Evolutionary conservation across 495 filamentous ascomycete species (phyloP).

Genomic region (Hypoxylon intermedium): DNA sequence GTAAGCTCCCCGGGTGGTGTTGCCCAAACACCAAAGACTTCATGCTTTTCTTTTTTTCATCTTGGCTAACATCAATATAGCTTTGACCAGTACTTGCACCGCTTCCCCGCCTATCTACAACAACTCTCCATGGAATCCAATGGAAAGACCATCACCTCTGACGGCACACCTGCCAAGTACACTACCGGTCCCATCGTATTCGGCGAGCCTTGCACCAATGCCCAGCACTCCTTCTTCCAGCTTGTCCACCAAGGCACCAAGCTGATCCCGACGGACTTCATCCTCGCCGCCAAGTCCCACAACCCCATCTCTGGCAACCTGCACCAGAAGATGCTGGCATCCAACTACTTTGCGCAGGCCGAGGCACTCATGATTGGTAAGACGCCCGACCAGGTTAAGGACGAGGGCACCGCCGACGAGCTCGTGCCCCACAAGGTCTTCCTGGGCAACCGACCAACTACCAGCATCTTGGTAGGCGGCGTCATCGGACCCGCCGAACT

Average conservation of each 20-base stretch:
- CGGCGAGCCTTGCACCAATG: conserved; percentile 97
- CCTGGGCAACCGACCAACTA: conserved; percentile 96
- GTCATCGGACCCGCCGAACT: conserved; percentile 94
- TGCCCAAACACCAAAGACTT: no score
- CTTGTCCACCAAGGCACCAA: conserved; percentile 98
- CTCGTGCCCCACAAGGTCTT: conserved; percentile 98
- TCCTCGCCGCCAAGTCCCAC: conserved; percentile 93
- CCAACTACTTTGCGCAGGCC: conserved; percentile 97
- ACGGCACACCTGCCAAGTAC: conserved; percentile 91
- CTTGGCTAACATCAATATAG: conserved; percentile 50
- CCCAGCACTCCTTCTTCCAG: conserved; percentile 99
- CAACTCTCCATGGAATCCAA: conserved; percentile 99
- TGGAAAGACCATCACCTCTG: conserved; percentile 94
- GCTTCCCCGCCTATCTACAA: conserved; percentile 98
- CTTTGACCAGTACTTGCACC: conserved; percentile 98
- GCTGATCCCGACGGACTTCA: conserved; percentile 97
- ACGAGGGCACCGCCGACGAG: conserved; percentile 82
- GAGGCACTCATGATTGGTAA: conserved; percentile 99
- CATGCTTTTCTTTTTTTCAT: no score
- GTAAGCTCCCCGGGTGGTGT: conserved; percentile 57
- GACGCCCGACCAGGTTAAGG: conserved; percentile 85
- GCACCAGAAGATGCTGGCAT: conserved; percentile 98
- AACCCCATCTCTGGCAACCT: conserved; percentile 91
- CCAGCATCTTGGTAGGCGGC: conserved; percentile 83
- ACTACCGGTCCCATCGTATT: conserved; percentile 93